A percentile compares a stretch with the other conserved stretches of the same genome.
Conservation (phyloP, 2,329 filamentous ascomycete genomes). For the Ambrosiella cleistominuta region DNA sequence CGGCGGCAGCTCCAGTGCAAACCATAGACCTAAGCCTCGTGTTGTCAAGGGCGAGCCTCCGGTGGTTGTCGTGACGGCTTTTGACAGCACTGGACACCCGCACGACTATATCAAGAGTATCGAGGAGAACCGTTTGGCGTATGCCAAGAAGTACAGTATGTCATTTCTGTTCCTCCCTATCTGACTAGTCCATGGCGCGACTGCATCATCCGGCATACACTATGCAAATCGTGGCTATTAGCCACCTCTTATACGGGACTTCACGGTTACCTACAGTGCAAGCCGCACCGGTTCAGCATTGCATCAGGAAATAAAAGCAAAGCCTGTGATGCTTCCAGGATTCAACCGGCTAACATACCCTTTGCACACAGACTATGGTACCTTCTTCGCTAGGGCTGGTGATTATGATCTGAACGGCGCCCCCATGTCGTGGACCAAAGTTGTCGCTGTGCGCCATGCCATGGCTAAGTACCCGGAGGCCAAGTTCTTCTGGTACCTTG, state of each 20-base stretch:
- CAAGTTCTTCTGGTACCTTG: slow-evolving; percentile 74
- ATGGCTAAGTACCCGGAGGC: slow-evolving; percentile 62
- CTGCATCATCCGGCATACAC: not conserved
- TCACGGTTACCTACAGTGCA: slow-evolving; percentile 1
- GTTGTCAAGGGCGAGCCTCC: slow-evolving; percentile 31
- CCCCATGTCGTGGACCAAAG: slow-evolving; percentile 51
- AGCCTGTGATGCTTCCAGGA: not conserved
- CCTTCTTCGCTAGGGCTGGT: slow-evolving; percentile 60
- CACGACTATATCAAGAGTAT: slow-evolving; percentile 53
- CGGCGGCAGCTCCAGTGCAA: slow-evolving; percentile 18
- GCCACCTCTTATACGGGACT: not conserved
- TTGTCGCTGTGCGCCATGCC: slow-evolving; percentile 78
- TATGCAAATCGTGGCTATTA: not conserved
- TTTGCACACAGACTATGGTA: slow-evolving; percentile 53
- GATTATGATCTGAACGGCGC: slow-evolving; percentile 54
- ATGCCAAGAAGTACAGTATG: slow-evolving; percentile 74
- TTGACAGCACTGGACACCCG: slow-evolving; percentile 37
- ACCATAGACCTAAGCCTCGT: slow-evolving; percentile 10
- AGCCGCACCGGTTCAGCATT: not conserved
- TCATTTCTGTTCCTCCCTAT: not conserved
- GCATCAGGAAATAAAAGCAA: not conserved
- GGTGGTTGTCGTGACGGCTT: slow-evolving; percentile 67
- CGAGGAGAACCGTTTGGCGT: slow-evolving; percentile 65
- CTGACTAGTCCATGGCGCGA: not conserved
- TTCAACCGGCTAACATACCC: slow-evolving; percentile 3